Conservation (phyloP, 768 basidiomycete genomes). For the Solioccasus polychromus region DNA sequence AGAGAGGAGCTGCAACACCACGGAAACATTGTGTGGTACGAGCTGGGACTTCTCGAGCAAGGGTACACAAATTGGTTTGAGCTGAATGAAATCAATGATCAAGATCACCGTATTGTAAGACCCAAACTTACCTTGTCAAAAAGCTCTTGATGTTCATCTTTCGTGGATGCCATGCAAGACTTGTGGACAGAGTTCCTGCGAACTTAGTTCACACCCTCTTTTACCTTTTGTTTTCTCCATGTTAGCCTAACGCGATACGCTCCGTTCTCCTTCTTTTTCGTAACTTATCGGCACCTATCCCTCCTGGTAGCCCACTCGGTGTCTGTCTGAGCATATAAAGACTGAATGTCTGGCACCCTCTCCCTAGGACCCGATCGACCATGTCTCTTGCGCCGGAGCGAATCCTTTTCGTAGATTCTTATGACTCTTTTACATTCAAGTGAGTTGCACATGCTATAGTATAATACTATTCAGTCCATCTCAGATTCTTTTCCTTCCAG, state of each 20-base stretch:
- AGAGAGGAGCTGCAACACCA: slow-evolving; percentile 49
- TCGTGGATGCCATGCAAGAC: no score
- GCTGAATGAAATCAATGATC: slow-evolving; percentile 20
- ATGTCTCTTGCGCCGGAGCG: slow-evolving; percentile 39
- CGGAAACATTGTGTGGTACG: slow-evolving; percentile 49
- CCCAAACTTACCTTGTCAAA: slow-evolving; percentile 38
- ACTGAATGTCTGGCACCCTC: no score
- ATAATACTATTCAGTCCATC: neutral
- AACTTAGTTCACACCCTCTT: no score
- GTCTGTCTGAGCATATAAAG: neutral
- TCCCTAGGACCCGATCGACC: slow-evolving; percentile 7
- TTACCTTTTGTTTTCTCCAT: neutral
- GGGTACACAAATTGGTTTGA: slow-evolving; percentile 79
- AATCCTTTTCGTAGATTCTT: slow-evolving; percentile 75
- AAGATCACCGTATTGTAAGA: neutral
- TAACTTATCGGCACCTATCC: no score
- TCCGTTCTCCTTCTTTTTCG: no score
- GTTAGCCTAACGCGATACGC: neutral
- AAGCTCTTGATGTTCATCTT: slow-evolving; percentile 24
- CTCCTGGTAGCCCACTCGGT: neutral
- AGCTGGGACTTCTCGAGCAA: slow-evolving; percentile 70
- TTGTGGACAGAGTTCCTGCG: no score
- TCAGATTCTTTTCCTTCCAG: slow-evolving; percentile 35
- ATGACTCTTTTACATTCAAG: slow-evolving; percentile 91
- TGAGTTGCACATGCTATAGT: slow-evolving; percentile 36